Evolutionary conservation across 805 yeast genomes (phyloP).

Genomic region (Candida multigemmis): DNA sequence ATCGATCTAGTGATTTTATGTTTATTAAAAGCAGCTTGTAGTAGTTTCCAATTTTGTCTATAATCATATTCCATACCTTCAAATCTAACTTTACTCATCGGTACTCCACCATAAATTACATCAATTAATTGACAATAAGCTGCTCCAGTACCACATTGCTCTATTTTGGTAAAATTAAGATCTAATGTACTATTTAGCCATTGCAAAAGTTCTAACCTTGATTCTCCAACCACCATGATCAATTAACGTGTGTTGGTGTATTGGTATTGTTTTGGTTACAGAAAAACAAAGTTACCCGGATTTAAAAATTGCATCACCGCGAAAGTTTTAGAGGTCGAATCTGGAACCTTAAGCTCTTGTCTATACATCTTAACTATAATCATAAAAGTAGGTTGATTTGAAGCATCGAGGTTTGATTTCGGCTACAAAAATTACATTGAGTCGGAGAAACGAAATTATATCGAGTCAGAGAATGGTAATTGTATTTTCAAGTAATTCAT

Average conservation of each 20-base stretch:
- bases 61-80: constrained; percentile 70
- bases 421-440: too few relatives aligned
- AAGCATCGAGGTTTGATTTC: too few relatives aligned
- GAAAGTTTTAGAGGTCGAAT: too few relatives aligned
- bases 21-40: constrained; percentile 71
- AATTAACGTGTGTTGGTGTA: not conserved
- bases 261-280: not conserved
- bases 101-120: constrained; percentile 72
- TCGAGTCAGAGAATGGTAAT: too few relatives aligned
- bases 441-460: too few relatives aligned
- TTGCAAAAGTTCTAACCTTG: constrained; percentile 71
- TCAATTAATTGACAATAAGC: constrained; percentile 91
- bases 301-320: too few relatives aligned
- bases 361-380: too few relatives aligned
- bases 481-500: too few relatives aligned
- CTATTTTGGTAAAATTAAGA: constrained; percentile 66
- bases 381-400: too few relatives aligned
- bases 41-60: constrained; percentile 71
- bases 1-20: constrained; percentile 66
- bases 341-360: too few relatives aligned
- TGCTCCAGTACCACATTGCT: constrained; percentile 94
- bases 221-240: constrained; percentile 43
- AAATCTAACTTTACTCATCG: constrained; percentile 70
- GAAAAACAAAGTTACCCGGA: too few relatives aligned
- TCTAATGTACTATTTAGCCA: constrained; percentile 77